A percentile compares a stretch with the other conserved stretches of the same genome.
Evolutionary conservation across 2,329 filamentous ascomycete species (phyloP).

Genomic region (Xylariaceae sp.): DNA sequence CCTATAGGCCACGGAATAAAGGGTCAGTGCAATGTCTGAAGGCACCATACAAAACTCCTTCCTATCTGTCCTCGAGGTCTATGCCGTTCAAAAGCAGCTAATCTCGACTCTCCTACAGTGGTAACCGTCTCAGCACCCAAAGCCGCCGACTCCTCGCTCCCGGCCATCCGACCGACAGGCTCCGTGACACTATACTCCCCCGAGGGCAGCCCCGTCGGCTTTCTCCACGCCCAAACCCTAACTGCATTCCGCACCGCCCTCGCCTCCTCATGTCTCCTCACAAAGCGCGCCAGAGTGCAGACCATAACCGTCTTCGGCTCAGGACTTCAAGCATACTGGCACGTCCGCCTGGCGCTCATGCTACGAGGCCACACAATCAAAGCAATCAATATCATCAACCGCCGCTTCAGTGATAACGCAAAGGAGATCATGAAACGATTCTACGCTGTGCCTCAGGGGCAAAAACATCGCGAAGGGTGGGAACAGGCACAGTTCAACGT

Average conservation of each 20-base stretch:
- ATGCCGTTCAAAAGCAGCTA: not conserved
- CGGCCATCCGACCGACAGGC: conserved; percentile 53
- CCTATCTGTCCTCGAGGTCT: not conserved
- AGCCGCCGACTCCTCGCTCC: conserved; percentile 27
- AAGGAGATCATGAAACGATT: conserved; percentile 50
- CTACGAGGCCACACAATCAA: conserved; percentile 69
- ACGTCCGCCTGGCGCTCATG: conserved; percentile 78
- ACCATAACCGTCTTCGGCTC: conserved; percentile 82
- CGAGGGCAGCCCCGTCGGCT: conserved; percentile 60
- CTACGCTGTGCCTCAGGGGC: conserved; percentile 39
- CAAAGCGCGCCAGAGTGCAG: conserved; percentile 65
- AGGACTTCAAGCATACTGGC: conserved; percentile 92
- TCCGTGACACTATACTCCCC: conserved; percentile 67
- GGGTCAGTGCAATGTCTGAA: conserved; percentile 37
- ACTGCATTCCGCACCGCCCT: conserved; percentile 81
- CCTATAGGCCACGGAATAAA: conserved; percentile 66
- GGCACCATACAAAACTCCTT: not conserved
- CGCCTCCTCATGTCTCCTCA: conserved; percentile 64
- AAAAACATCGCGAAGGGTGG: conserved; percentile 61
- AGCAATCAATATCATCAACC: conserved; percentile 80
- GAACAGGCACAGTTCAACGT: conserved; percentile 64
- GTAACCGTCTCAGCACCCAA: conserved; percentile 57
- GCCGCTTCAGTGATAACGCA: conserved; percentile 61
- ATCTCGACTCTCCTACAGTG: conserved; percentile 40
- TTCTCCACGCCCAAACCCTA: conserved; percentile 70